Conservation (phyloP, 2,329 filamentous ascomycete genomes). For the Acarospora socialis region DNA sequence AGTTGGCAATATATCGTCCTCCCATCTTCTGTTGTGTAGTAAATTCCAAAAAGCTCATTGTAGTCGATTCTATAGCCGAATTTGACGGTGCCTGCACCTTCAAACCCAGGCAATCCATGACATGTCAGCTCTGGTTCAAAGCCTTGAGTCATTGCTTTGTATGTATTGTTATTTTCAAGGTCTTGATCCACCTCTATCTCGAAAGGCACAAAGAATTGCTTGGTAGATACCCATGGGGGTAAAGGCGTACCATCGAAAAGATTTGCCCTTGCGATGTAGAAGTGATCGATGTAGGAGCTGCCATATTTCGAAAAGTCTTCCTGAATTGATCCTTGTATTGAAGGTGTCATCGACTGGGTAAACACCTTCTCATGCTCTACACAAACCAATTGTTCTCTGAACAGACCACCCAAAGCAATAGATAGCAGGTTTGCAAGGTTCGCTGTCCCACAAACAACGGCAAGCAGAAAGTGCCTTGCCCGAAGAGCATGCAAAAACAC, state of each 20-base stretch:
- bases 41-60: background rate
- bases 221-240: constrained; percentile 35
- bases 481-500: constrained; percentile 31
- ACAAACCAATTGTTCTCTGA: constrained; percentile 25
- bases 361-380: too few relatives aligned
- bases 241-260: constrained; percentile 28
- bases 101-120: constrained; percentile 12
- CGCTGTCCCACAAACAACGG: constrained; percentile 32
- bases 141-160: constrained; percentile 20
- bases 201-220: constrained; percentile 36
- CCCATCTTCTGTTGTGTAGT: constrained; percentile 1
- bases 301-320: too few relatives aligned
- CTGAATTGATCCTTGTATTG: too few relatives aligned
- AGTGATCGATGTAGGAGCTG: constrained; percentile 29
- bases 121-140: constrained; percentile 26
- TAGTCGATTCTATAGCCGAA: constrained; percentile 2
- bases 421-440: constrained; percentile 40
- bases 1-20: too few relatives aligned
- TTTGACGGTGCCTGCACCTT: background rate
- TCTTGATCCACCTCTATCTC: constrained; percentile 3
- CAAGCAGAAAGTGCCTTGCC: constrained; percentile 33
- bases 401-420: constrained; percentile 37
- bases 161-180: constrained; percentile 7
- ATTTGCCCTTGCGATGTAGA: constrained; percentile 34
- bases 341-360: too few relatives aligned